Percentiles rank a stretch among this genome's conserved stretches.
phyloP scores from a whole-genome alignment of 768 basidiomycete genomes.

The Pleurotus djamor region DNA sequence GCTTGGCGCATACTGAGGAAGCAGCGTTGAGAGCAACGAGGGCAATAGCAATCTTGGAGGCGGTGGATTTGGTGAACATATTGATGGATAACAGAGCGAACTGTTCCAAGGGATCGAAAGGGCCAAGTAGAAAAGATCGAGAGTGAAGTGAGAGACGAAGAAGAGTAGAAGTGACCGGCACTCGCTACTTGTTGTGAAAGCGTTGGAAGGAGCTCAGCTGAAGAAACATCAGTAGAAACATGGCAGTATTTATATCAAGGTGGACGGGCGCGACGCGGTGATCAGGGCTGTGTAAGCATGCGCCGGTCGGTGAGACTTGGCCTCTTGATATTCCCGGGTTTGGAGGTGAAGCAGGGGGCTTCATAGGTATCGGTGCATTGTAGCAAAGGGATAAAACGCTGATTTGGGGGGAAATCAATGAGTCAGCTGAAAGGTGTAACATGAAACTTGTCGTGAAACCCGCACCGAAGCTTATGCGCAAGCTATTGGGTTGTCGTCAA shows the following conservation, averaged over 20 bases:
- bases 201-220: constrained; percentile 5
- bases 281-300: no score
- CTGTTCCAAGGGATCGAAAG: neutral
- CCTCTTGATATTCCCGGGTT: neutral
- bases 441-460: neutral
- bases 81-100: constrained; percentile 7
- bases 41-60: constrained; percentile 3
- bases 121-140: neutral
- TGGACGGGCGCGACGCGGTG: neutral
- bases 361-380: neutral
- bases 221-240: neutral
- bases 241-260: neutral
- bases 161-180: constrained; percentile 7
- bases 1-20: constrained; percentile 1
- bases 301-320: no score
- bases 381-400: neutral
- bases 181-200: neutral
- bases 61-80: constrained; percentile 5
- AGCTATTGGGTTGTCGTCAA: no score
- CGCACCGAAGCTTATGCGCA: neutral
- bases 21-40: constrained; percentile 7
- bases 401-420: neutral
- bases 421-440: neutral
- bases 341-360: neutral
- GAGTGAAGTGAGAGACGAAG: neutral